phyloP scores from a whole-genome alignment of 2,329 filamentous ascomycete genomes.

The Botryotinia convoluta region DNA sequence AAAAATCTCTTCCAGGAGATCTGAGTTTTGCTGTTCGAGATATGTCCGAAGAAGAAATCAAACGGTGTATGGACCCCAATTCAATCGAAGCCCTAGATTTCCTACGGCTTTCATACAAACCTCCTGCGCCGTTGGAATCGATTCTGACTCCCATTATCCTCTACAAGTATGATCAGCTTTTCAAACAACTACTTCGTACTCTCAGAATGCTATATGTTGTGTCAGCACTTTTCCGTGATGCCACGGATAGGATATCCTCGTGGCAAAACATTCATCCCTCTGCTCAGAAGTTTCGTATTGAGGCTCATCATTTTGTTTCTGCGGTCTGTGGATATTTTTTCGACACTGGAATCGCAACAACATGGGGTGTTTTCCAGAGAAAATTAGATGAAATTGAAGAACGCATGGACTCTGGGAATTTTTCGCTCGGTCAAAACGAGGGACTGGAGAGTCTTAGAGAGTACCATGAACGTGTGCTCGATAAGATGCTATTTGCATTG shows the following conservation, averaged over 20 bases:
- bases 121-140: constrained; percentile 66
- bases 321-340: constrained; percentile 75
- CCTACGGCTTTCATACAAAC: constrained; percentile 78
- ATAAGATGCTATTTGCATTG: constrained; percentile 71
- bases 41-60: constrained; percentile 73
- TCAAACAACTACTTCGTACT: constrained; percentile 74
- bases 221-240: constrained; percentile 60
- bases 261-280: constrained; percentile 30
- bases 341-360: constrained; percentile 68
- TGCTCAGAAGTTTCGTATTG: constrained; percentile 60
- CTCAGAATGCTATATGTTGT: constrained; percentile 76
- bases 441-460: constrained; percentile 66
- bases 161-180: constrained; percentile 80
- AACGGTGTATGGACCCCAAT: constrained; percentile 77
- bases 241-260: constrained; percentile 41
- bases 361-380: constrained; percentile 69
- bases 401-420: constrained; percentile 47
- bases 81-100: constrained; percentile 92
- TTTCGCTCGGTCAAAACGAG: constrained; percentile 46
- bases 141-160: constrained; percentile 71
- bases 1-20: constrained; percentile 58
- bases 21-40: constrained; percentile 83
- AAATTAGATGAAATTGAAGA: constrained; percentile 63
- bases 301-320: constrained; percentile 77
- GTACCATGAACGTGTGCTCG: constrained; percentile 70